Evolutionary conservation across 345 rosid genomes (phyloP), one percentile per base, ranked within the genome.

Genomic region (Eucalyptus cloeziana): DNA sequence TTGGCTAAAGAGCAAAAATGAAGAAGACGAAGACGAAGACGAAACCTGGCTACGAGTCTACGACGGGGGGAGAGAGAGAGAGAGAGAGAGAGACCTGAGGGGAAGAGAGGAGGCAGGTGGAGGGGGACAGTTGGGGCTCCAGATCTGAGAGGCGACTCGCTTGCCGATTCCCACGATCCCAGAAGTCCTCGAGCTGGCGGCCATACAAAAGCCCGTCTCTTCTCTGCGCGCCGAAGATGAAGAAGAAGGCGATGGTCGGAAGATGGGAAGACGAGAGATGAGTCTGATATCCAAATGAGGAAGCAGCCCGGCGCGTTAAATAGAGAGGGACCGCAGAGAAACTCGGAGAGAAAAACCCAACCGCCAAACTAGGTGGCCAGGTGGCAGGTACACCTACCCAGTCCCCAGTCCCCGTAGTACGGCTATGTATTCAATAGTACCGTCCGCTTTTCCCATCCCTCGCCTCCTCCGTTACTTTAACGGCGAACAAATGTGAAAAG

Each of bases 121-220:
- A 52, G 7, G 21, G 76, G 62, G 37, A 25, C 76, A 62, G 89
- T 54, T 50, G 88, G 90, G 27, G 67, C 85, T 89, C 91, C 91
- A 90, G 92, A 90, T 92, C 93, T 91, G 92, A 86, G 88, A 54
- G 87, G 51, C 86, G 58, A 91, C 85, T 90, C 91, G 93, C 93
- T 89, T 92, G 64, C 91, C 92, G 89, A 91, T 89, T 79, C 87
- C 71, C 22, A 89, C 92, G 88, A 91, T 88, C 86, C 88, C 90
- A 37, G 86, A 86, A 89, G 89, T 89, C 89, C 86, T 92, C 90
- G 85, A 86, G 64, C 58, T 69, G 93, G 93, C 91, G 90, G 93
- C 94, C 94, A 93, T 93, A 79, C 91, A 91, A 67, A 21, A 43
- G 50, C 85, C 85, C 7, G 19, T 33, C 37, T 43, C 30, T 11